A percentile compares a stretch with the other conserved stretches of the same genome.
These are phyloP conservation scores for Parathielavia hyrcaniae DNA, from an alignment of 495 filamentous ascomycete genomes.

Conservation along the genomic window DNA sequence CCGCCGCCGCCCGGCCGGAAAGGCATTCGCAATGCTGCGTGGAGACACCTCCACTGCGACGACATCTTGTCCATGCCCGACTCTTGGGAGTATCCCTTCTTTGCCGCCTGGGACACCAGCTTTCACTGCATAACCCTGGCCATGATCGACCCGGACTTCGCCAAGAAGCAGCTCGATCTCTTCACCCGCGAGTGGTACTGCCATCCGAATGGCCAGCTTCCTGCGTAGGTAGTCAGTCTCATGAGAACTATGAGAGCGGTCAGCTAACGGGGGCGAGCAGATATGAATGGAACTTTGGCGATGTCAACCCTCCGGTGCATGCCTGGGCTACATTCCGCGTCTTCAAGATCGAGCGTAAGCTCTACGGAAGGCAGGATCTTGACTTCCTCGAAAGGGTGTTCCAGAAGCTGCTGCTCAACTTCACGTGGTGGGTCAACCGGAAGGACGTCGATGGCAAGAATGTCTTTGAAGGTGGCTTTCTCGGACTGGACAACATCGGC, in stretches of 20 bases:
- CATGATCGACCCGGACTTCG: conserved; percentile 96
- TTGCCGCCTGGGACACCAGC: conserved; percentile 94
- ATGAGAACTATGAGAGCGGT: neutral
- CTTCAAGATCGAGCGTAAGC: conserved; percentile 96
- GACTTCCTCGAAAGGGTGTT: conserved; percentile 96
- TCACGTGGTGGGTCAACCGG: conserved; percentile 98
- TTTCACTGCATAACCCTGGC: conserved; percentile 94
- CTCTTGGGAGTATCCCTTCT: conserved; percentile 98
- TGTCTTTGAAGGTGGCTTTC: conserved; percentile 92
- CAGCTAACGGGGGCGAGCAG: conserved; percentile 20
- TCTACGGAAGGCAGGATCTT: conserved; percentile 89
- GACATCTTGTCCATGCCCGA: conserved; percentile 97
- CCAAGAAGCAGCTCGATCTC: conserved; percentile 93
- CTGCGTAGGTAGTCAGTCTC: conserved; percentile 36
- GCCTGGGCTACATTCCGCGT: conserved; percentile 92
- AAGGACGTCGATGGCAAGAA: conserved; percentile 93
- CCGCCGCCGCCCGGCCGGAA: conserved; percentile 78
- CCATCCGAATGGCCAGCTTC: conserved; percentile 93
- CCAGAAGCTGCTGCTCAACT: conserved; percentile 91
- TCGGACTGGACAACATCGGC: conserved; percentile 96
- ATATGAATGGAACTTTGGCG: conserved; percentile 98
- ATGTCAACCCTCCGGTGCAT: conserved; percentile 94
- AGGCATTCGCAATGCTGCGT: conserved; percentile 74
- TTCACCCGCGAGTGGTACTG: conserved; percentile 98
- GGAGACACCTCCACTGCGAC: conserved; percentile 90